Percentiles rank a stretch among this genome's conserved stretches.
Conservation (phyloP, 306 rosid genomes). For the Cucurbita moschata region DNA sequence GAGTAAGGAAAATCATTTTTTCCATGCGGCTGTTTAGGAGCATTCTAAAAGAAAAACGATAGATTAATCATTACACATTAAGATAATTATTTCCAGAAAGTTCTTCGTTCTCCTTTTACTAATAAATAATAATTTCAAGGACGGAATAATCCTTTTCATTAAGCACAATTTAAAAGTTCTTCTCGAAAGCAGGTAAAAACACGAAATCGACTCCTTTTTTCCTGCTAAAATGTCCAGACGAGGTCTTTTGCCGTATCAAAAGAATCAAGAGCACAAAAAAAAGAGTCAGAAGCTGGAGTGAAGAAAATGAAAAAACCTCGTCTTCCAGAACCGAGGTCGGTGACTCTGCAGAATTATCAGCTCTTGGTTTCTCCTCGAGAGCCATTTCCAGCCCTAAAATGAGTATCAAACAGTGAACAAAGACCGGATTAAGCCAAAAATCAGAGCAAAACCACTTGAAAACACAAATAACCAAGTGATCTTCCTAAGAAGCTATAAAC, state of each 20-base stretch:
- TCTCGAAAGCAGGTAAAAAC: not conserved
- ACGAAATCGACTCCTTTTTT: not conserved
- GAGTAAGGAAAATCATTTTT: not conserved
- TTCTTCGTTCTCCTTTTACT: not conserved
- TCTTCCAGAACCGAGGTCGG: constrained; percentile 79
- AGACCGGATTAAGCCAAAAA: not conserved
- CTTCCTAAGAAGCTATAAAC: not conserved
- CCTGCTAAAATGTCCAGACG: not conserved
- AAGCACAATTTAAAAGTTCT: not conserved
- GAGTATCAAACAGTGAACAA: not conserved
- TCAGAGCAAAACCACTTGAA: not conserved
- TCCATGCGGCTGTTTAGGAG: not conserved
- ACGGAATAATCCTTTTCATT: not conserved
- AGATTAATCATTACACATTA: not conserved
- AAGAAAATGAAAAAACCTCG: constrained; percentile 30
- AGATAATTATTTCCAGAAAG: not conserved
- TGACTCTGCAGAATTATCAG: constrained; percentile 39
- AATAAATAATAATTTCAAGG: not conserved
- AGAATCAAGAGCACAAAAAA: constrained; percentile 1
- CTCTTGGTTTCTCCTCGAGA: constrained; percentile 17
- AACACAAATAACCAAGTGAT: not conserved
- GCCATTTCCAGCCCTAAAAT: constrained; percentile 46
- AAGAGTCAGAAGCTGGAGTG: not conserved
- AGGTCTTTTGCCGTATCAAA: not conserved
- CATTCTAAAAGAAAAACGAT: not conserved